Evolutionary conservation across 2,329 filamentous ascomycete genomes (phyloP).

Genomic region (Xylariaceae sp.): DNA sequence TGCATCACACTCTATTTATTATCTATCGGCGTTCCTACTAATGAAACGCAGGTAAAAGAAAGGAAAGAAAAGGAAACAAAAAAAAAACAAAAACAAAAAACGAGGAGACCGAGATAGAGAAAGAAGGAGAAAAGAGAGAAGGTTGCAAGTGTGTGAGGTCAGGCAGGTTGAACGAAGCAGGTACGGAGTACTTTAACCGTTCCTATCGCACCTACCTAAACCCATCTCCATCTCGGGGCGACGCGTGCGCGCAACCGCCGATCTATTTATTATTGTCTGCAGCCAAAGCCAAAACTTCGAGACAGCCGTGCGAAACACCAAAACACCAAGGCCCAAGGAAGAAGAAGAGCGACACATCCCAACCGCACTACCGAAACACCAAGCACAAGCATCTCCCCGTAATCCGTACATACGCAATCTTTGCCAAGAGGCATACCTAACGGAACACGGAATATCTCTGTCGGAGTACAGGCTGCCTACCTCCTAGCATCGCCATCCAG

Average conservation of each 20-base stretch:
- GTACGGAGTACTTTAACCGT: conserved; percentile 1
- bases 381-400: conserved; percentile 5
- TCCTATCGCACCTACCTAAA: conserved; percentile 1
- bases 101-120: too few species aligned
- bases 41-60: background rate
- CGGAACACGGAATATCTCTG: too few species aligned
- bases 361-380: background rate
- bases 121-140: too few species aligned
- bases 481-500: too few species aligned
- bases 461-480: too few species aligned
- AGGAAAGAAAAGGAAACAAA: conserved; percentile 1
- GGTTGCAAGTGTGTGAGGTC: too few species aligned
- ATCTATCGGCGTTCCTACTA: conserved; percentile 7
- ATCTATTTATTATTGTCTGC: conserved; percentile 13
- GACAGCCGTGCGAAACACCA: background rate
- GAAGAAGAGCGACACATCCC: background rate
- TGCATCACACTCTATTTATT: conserved; percentile 26
- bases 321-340: background rate
- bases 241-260: conserved; percentile 14
- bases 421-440: background rate
- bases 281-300: conserved; percentile 10
- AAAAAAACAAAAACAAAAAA: too few species aligned
- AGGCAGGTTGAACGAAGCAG: too few species aligned
- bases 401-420: background rate
- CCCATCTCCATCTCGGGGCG: background rate